Base-by-base conservation (phyloP, 495 filamentous ascomycete genomes). In the Lasiosphaeriaceae sp. region DNA sequence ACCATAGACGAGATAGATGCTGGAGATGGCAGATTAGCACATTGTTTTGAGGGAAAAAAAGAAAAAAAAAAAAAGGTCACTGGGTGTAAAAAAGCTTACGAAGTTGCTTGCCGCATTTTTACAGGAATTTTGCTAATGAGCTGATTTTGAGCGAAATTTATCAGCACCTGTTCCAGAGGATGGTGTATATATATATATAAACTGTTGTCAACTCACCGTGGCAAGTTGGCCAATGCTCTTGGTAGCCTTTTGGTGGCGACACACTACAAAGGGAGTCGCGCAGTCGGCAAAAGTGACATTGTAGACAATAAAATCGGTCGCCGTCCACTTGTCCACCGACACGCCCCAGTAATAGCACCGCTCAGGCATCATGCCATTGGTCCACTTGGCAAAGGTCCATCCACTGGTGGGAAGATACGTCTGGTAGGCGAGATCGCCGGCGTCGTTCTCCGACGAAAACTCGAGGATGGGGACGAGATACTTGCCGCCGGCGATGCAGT, bases 261-360 rank as follows among this genome's bases (percentile, higher is more conserved):
- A 59, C 2, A 59, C 39, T 2, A 59, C 57, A 14, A 43, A 59
- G 2, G 57, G 57, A n/a, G 23, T n/a, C 24, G 19, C 21, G 47
- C 59, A 61, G 55, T 62, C 59, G 22, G 55, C n/a, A 29, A 47
- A 62, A 19, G 59, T 62, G 44, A 62, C 59, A 29, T 62, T 62
- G 46, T 55, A 62, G 8, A 58, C 39, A 21, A 21, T 48, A 31
- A 62, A 62, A 22, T 58, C 59, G 19, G 55, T 16, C 1, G 55
- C 35, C 5, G 31, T 50, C 55, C 54, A 62, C 5, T 57, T 17
- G 47, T 62, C 54, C 4, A 7, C 16, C 2, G 45, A 48, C 21
- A 58, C 59, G 12, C 50, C 59, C 59, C 59, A 62, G 51, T 52
- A 48, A 44, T 62, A 55, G 51, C 59, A 62, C 8, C 26, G 11